These are phyloP conservation scores for Emericellopsis cladophorae DNA, from an alignment of 2,329 filamentous ascomycete genomes.

Conservation along the genomic window DNA sequence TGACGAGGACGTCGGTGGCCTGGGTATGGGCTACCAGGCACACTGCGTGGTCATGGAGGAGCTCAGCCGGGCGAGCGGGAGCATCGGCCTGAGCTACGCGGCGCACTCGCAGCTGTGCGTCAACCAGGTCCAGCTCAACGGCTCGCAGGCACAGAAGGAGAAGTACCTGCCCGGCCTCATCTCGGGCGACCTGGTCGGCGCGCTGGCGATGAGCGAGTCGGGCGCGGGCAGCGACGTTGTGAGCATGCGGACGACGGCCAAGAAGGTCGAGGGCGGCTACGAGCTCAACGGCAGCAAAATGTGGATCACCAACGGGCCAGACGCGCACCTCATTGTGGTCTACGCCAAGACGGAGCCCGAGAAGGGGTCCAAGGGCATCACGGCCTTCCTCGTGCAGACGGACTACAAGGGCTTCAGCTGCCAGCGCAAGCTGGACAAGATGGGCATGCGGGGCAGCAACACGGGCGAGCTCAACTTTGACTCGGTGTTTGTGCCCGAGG, in stretches of 20 bases:
- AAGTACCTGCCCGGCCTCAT: constrained; percentile 72
- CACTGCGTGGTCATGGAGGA: constrained; percentile 96
- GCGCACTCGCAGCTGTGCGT: constrained; percentile 94
- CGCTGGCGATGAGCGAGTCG: constrained; percentile 89
- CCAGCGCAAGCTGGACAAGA: constrained; percentile 86
- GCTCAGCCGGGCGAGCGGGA: constrained; percentile 72
- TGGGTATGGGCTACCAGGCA: constrained; percentile 91
- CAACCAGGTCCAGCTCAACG: constrained; percentile 91
- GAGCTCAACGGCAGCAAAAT: constrained; percentile 86
- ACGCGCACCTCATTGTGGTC: constrained; percentile 87
- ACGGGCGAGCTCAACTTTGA: constrained; percentile 92
- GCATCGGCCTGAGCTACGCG: constrained; percentile 82
- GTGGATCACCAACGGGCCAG: constrained; percentile 98
- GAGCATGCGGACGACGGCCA: constrained; percentile 82
- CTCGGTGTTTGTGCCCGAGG: constrained; percentile 73
- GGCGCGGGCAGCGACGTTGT: constrained; percentile 89
- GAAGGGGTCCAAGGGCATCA: constrained; percentile 78
- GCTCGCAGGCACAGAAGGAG: constrained; percentile 63
- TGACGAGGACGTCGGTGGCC: constrained; percentile 79
- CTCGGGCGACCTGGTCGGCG: constrained; percentile 69
- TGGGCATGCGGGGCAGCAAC: constrained; percentile 95
- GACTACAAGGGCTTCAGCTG: constrained; percentile 61
- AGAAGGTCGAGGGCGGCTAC: constrained; percentile 72
- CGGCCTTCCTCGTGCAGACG: constrained; percentile 79
- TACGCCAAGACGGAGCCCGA: constrained; percentile 88